These are phyloP conservation scores for Rhodamnia argentea DNA, from an alignment of 345 rosid genomes.

Conservation along the genomic window DNA sequence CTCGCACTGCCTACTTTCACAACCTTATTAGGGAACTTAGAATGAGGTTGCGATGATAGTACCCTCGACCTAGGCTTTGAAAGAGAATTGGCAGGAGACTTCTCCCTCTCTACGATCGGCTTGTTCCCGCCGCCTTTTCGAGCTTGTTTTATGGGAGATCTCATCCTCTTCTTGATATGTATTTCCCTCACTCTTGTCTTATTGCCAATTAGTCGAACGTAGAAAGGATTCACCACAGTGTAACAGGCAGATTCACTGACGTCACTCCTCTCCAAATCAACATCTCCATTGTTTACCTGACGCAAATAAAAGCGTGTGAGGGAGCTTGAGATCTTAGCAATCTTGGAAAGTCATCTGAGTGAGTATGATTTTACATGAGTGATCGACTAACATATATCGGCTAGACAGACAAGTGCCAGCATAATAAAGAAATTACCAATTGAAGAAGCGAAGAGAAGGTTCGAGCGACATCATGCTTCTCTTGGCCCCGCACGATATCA, in stretches of 20 bases:
- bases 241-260: slow-evolving; percentile 40
- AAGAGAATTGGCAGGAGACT: background rate
- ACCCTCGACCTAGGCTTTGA: slow-evolving; percentile 13
- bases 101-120: slow-evolving; percentile 5
- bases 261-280: slow-evolving; percentile 49
- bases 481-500: slow-evolving; percentile 61
- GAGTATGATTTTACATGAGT: background rate
- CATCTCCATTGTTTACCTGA: slow-evolving; percentile 92
- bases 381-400: background rate
- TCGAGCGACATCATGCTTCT: slow-evolving; percentile 85
- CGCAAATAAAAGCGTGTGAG: background rate
- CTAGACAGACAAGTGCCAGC: background rate
- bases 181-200: slow-evolving; percentile 14
- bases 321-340: background rate
- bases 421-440: slow-evolving; percentile 40
- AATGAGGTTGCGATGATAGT: slow-evolving; percentile 10
- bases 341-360: background rate
- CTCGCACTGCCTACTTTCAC: slow-evolving; percentile 26
- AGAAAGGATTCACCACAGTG: slow-evolving; percentile 66
- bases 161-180: slow-evolving; percentile 42
- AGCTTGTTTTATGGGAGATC: slow-evolving; percentile 36
- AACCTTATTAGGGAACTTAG: slow-evolving; percentile 34
- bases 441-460: slow-evolving; percentile 94
- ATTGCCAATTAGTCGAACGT: slow-evolving; percentile 33
- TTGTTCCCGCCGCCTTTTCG: slow-evolving; percentile 1